Conservation (phyloP, 345 rosid species). For the Salix dunnii region DNA sequence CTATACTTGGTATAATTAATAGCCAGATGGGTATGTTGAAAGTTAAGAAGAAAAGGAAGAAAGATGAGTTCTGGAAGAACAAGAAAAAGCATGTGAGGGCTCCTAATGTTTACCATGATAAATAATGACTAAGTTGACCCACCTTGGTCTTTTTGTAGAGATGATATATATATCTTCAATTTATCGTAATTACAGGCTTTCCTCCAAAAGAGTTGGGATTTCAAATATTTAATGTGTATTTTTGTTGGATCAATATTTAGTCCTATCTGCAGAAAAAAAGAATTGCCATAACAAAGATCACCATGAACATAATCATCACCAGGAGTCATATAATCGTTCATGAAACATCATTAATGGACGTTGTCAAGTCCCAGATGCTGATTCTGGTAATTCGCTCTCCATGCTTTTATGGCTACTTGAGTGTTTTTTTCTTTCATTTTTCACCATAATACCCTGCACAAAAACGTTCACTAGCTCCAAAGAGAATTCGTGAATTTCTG, state of each 20-base stretch:
- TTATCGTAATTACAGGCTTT: background rate
- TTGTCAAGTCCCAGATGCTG: background rate
- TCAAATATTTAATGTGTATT: background rate
- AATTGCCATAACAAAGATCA: too few relatives aligned
- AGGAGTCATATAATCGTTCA: background rate
- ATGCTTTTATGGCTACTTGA: background rate
- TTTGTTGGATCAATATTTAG: too few relatives aligned
- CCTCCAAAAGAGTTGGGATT: background rate
- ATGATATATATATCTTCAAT: background rate
- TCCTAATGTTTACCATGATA: background rate
- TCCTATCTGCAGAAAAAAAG: too few relatives aligned
- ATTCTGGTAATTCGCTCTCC: background rate
- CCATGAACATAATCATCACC: too few relatives aligned
- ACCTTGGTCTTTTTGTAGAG: background rate
- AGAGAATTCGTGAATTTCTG: background rate
- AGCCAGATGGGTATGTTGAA: constrained; percentile 63
- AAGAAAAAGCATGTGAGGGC: constrained; percentile 39
- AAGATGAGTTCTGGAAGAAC: constrained; percentile 91
- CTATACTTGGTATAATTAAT: constrained; percentile 75
- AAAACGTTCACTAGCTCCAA: background rate
- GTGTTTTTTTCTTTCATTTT: background rate
- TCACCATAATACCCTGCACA: background rate
- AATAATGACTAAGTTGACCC: background rate
- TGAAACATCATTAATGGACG: background rate
- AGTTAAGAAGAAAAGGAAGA: constrained; percentile 61